Evolutionary conservation across 164 flowering plant genomes (phyloP).

Genomic region (Aristolochia californica): DNA sequence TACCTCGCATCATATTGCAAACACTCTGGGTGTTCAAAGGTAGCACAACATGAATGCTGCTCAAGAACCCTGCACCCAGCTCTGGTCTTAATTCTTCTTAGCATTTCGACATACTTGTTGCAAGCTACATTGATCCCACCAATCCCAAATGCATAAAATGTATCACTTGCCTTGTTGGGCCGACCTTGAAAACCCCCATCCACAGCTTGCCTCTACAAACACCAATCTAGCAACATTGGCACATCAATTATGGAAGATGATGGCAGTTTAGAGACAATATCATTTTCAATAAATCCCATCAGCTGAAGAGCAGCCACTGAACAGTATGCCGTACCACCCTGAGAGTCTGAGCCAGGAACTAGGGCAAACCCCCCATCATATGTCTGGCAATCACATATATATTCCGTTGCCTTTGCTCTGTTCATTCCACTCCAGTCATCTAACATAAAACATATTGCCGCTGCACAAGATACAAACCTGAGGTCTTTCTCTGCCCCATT

Average conservation of each 20-base stretch:
- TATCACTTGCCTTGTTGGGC: constrained; percentile 74
- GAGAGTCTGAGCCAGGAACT: too few species aligned
- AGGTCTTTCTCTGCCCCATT: constrained; percentile 86
- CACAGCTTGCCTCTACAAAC: constrained; percentile 75
- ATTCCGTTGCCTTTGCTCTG: constrained; percentile 66
- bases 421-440: constrained; percentile 91
- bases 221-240: constrained; percentile 68
- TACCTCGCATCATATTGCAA: too few species aligned
- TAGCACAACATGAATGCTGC: too few species aligned
- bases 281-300: constrained; percentile 81
- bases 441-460: constrained; percentile 75
- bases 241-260: constrained; percentile 38
- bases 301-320: constrained; percentile 83
- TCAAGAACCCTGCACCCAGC: too few species aligned
- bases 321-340: constrained; percentile 97
- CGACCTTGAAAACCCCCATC: constrained; percentile 98
- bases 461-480: constrained; percentile 87
- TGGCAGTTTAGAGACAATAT: constrained; percentile 27
- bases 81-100: too few species aligned
- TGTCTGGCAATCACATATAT: constrained; percentile 72
- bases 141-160: constrained; percentile 99
- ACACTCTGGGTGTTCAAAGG: too few species aligned
- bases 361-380: background rate
- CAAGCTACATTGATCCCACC: too few species aligned
- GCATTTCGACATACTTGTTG: too few species aligned